Evolutionary conservation across 129 eudicot genomes (phyloP).

Genomic region (Ambrosia artemisiifolia): DNA sequence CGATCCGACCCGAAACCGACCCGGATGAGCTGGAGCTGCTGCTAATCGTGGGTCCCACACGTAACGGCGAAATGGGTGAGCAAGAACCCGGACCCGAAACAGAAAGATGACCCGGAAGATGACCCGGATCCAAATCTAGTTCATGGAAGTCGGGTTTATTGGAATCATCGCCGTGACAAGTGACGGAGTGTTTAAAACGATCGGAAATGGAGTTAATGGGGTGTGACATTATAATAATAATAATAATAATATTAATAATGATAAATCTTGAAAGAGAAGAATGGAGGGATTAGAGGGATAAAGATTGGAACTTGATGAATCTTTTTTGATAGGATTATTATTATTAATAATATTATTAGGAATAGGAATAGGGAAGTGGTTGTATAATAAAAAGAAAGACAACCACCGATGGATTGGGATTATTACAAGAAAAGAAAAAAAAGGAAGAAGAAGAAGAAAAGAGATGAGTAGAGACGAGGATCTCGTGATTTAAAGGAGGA

Average conservation of each 20-base stretch:
- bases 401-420: constrained; percentile 23
- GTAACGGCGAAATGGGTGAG: constrained; percentile 78
- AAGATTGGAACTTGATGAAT: constrained; percentile 13
- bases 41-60: constrained; percentile 43
- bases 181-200: constrained; percentile 49
- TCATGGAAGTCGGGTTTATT: constrained; percentile 82
- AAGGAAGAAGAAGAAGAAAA: constrained; percentile 13
- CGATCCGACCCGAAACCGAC: constrained; percentile 68
- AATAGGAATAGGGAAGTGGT: constrained; percentile 27
- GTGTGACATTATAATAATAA: constrained; percentile 45
- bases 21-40: constrained; percentile 88
- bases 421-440: constrained; percentile 27
- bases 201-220: constrained; percentile 49
- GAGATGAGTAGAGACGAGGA: constrained; percentile 52
- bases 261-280: background rate
- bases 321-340: background rate
- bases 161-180: constrained; percentile 24
- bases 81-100: constrained; percentile 15
- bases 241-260: background rate
- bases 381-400: constrained; percentile 11
- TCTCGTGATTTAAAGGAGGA: constrained; percentile 86
- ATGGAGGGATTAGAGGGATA: background rate
- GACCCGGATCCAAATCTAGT: constrained; percentile 54
- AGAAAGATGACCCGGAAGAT: background rate
- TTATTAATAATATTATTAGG: no score